Evolutionary conservation across 495 filamentous ascomycete species (phyloP).

Genomic region (Podospora fimiseda): DNA sequence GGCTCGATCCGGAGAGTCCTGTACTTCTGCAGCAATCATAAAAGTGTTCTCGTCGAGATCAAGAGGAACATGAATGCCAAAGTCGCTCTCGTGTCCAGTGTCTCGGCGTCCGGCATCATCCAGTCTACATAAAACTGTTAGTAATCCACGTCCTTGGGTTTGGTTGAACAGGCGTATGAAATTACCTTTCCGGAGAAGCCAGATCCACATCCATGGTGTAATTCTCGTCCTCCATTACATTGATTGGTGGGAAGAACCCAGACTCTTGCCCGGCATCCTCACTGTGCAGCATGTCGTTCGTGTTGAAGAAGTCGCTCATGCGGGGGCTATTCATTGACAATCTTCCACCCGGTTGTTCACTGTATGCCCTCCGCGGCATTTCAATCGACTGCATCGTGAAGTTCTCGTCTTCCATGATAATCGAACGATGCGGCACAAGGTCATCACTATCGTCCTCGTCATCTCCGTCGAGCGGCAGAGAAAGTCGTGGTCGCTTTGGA

Average conservation of each 20-base stretch:
- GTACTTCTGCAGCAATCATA: slow-evolving; percentile 28
- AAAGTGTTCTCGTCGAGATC: slow-evolving; percentile 42
- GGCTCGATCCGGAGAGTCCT: slow-evolving; percentile 15
- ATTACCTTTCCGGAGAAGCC: slow-evolving; percentile 19
- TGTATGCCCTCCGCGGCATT: slow-evolving; percentile 54
- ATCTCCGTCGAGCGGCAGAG: slow-evolving; percentile 58
- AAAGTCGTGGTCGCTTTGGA: slow-evolving; percentile 56
- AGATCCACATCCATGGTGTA: slow-evolving; percentile 12
- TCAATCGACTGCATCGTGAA: slow-evolving; percentile 65
- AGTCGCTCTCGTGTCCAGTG: slow-evolving; percentile 37
- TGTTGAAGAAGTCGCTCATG: slow-evolving; percentile 59
- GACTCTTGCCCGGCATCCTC: slow-evolving; percentile 48
- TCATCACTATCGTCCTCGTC: slow-evolving; percentile 51
- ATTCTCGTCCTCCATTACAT: slow-evolving; percentile 26
- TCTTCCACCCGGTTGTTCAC: slow-evolving; percentile 42
- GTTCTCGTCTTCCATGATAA: slow-evolving; percentile 62
- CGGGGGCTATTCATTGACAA: slow-evolving; percentile 43
- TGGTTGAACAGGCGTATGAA: no score
- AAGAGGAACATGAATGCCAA: slow-evolving; percentile 40
- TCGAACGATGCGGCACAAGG: slow-evolving; percentile 55
- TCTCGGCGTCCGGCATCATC: slow-evolving; percentile 33
- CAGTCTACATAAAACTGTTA: slow-evolving; percentile 23
- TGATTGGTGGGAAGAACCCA: slow-evolving; percentile 35
- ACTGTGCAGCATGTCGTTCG: slow-evolving; percentile 30
- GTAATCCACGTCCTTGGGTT: slow-evolving; percentile 14